Evolutionary conservation across 139 green algal species (phyloP), one percentile per base, ranked within the genome.

Genomic region (Astrephomene gubernaculifera): DNA sequence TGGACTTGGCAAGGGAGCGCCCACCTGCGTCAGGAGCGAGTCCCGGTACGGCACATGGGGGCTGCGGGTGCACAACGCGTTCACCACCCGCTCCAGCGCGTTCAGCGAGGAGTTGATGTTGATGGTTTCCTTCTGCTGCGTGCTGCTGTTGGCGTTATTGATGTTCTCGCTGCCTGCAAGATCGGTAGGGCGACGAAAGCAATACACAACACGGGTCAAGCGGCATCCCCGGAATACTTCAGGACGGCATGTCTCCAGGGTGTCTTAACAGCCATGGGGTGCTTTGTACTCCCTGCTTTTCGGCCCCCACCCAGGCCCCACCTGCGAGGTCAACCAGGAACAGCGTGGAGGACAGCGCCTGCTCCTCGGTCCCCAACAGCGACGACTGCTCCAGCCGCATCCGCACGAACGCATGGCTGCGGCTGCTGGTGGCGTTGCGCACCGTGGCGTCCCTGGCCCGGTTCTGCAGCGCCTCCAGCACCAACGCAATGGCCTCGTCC

Each of bases 51-150:
- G 78, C 22, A 84, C 31, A 63, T 84, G 78, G 5, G 12, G 7
- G 14, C 29, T 35, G 27, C 29, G 33, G 29, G 31, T 65, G n/a
- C 43, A 38, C 61, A 84, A 4, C 43, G 21, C 39, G 43, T 49
- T 53, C 7, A 84, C 54, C 61, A 80, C 88, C 36, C 63, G 96
- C 95, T 95, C 96, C n/a, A 98, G 91, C 44, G 92, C 92, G 75
- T 96, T 96, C 4, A 98, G 92, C 27, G 87, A 95, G 29, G 91
- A 91, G 87, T 98, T 98, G 93, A 98, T 98, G 92, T 82, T 89
- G 80, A 92, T 89, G 12, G 96, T 96, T 87, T 98, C 96, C 71
- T 92, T 93, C 54, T 95, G 83, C 78, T 84, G 78, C 82, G 90
- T 91, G 43, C 44, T 86, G 33, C 92, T 92, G 74, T 85, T 87